Evolutionary conservation across 805 yeast genomes (phyloP).

Genomic region (Brettanomyces sp.): DNA sequence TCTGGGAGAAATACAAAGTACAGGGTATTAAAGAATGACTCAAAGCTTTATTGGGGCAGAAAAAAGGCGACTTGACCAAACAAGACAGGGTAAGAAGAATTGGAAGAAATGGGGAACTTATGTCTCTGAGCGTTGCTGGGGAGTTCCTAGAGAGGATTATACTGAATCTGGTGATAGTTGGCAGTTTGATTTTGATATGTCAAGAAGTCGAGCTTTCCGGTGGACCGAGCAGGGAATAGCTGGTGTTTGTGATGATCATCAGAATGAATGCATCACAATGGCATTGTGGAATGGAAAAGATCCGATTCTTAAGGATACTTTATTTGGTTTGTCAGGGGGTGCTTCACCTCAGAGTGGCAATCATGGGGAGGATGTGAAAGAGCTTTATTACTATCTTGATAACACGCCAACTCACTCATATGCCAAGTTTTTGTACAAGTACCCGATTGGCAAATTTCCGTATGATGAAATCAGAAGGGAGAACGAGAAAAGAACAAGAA

Average conservation of each 20-base stretch:
- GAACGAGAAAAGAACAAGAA: conserved; percentile 54
- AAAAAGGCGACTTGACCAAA: conserved; percentile 34
- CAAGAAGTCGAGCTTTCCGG: conserved; percentile 70
- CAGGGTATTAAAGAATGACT: conserved; percentile 8
- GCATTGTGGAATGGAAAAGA: conserved; percentile 92
- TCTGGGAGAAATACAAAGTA: neutral
- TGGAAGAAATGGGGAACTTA: conserved; percentile 93
- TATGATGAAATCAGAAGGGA: conserved; percentile 64
- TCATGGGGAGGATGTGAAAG: conserved; percentile 94
- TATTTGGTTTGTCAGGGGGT: conserved; percentile 76
- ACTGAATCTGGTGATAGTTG: conserved; percentile 84
- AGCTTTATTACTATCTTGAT: conserved; percentile 74
- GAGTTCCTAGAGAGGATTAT: conserved; percentile 82
- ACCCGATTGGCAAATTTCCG: conserved; percentile 82
- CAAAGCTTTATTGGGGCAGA: conserved; percentile 19
- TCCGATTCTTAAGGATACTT: conserved; percentile 72
- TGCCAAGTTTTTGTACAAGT: conserved; percentile 85
- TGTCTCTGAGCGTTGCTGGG: conserved; percentile 82
- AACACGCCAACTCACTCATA: conserved; percentile 90
- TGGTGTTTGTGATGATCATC: conserved; percentile 81
- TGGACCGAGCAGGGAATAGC: conserved; percentile 97
- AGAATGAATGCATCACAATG: conserved; percentile 62
- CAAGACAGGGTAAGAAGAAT: conserved; percentile 35
- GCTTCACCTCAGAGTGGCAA: conserved; percentile 64
- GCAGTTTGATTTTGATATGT: conserved; percentile 83